Base-by-base conservation (phyloP, 2,329 filamentous ascomycete genomes). In the Anthostomella pinea region DNA sequence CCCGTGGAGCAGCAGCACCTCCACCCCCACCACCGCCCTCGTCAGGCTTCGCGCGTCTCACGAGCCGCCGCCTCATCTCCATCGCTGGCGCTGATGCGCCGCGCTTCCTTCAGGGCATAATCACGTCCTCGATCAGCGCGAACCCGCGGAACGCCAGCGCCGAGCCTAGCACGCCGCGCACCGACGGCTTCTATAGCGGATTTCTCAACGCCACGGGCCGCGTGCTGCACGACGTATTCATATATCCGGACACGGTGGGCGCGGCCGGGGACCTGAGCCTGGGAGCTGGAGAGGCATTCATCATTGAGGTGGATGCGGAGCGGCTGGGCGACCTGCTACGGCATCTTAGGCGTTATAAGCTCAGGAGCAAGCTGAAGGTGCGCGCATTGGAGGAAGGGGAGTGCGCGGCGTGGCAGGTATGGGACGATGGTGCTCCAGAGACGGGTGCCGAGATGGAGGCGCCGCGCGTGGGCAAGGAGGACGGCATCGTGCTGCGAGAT, bases 121-220 rank as follows among this genome's bases (percentile, higher is more conserved):
- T 93, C 46, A 95, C 91, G 1, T 78, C 83, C 45, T 84, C 82
- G 45, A 75, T 88, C 45, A 64, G 19, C 41, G 41, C 6, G 18
- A 42, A 41, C 7, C 40, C 28, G 18, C 10, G 14, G 6, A 38
- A 35, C 19, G 28, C 23, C 30, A 26, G 25, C 8, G 10, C 1
- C 8, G 8, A 26, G 10, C 18, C 25, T 6, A 13, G 13, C 5
- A 20, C 25, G 16, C 24, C 14, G 20, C 33, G 14, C 16, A 54
- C 50, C 3, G 64, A 67, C 1, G 83, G 80, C 4, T 81, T 85
- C 60, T 97, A 95, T 64, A 75, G 84, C 6, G 87, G 82, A 0
- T 95, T 98, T 55, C 72, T 98, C 26, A 95, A 85, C 49, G 87
- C 91, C 6, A 79, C 80, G 42, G 93, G 93, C 26, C 79, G 90